Percentiles rank a stretch among this genome's conserved stretches.
Evolutionary conservation across 768 basidiomycete genomes (phyloP).

Genomic region (Hortiboletus campestris): DNA sequence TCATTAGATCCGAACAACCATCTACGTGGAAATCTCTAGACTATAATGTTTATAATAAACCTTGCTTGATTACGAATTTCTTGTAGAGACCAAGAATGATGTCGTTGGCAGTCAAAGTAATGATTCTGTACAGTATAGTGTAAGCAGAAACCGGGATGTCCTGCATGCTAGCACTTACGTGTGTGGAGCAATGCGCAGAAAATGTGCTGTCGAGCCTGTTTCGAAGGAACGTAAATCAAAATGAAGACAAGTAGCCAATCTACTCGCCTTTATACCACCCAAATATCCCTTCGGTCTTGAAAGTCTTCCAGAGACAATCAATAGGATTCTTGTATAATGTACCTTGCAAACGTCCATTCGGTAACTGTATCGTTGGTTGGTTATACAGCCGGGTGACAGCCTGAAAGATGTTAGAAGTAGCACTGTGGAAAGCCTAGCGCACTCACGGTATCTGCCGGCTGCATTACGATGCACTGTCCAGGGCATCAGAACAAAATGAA

Average conservation of each 20-base stretch:
- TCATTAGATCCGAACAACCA: neutral
- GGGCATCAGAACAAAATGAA: conserved; percentile 7
- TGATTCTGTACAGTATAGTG: conserved; percentile 51
- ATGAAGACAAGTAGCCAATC: neutral
- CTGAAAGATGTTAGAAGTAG: conserved; percentile 33
- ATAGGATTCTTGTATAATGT: conserved; percentile 87
- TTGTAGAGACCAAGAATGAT: conserved; percentile 70
- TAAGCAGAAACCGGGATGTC: neutral
- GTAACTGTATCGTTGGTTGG: conserved; percentile 74
- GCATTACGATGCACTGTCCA: conserved; percentile 82
- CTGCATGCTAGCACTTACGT: conserved; percentile 53
- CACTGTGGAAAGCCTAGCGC: conserved; percentile 7
- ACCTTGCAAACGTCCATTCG: conserved; percentile 71
- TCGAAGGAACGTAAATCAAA: neutral
- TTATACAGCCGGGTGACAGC: conserved; percentile 95
- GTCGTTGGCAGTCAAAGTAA: conserved; percentile 89
- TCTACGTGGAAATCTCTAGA: neutral
- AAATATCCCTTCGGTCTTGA: conserved; percentile 80
- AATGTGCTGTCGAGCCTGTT: conserved; percentile 88
- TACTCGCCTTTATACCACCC: conserved; percentile 93
- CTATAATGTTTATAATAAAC: conserved; percentile 8
- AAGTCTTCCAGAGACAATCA: conserved; percentile 96
- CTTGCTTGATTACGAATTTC: conserved; percentile 26
- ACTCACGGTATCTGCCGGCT: conserved; percentile 85
- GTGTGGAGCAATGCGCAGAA: conserved; percentile 88